Percentiles rank a stretch among this genome's conserved stretches.
These are phyloP conservation scores for Penicillium sp. DNA, from an alignment of 2,329 filamentous ascomycete genomes.

Conservation along the genomic window DNA sequence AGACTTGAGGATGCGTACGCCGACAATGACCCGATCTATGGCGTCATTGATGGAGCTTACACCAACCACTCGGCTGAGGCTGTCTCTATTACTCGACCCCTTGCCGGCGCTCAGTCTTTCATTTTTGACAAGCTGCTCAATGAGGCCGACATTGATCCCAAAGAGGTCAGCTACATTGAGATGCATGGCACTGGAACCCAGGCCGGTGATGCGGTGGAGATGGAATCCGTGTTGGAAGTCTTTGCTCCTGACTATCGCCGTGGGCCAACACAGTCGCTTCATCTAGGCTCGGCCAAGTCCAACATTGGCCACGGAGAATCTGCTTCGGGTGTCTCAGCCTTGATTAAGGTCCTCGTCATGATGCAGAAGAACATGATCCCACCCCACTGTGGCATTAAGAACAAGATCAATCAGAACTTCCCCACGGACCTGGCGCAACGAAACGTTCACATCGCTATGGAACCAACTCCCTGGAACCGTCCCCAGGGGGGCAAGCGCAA, in stretches of 20 bases:
- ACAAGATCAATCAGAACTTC: constrained; percentile 47
- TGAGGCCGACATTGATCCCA: constrained; percentile 70
- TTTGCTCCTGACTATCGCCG: constrained; percentile 56
- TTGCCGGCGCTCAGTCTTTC: constrained; percentile 70
- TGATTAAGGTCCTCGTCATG: constrained; percentile 42
- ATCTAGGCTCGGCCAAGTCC: constrained; percentile 63
- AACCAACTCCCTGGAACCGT: constrained; percentile 42
- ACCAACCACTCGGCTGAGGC: constrained; percentile 82
- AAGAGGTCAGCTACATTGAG: constrained; percentile 78
- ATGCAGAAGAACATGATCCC: constrained; percentile 35
- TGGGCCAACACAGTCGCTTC: constrained; percentile 52
- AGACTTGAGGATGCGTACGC: constrained; percentile 73
- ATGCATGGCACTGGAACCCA: constrained; percentile 90
- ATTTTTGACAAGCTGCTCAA: constrained; percentile 70
- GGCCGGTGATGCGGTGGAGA: constrained; percentile 78
- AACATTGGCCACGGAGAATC: constrained; percentile 65
- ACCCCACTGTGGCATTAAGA: constrained; percentile 39
- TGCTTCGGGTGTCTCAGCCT: constrained; percentile 52
- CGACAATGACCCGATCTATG: constrained; percentile 69
- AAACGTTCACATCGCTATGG: constrained; percentile 47
- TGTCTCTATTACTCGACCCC: constrained; percentile 79
- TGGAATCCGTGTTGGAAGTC: constrained; percentile 68
- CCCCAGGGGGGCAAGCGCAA: constrained; percentile 35
- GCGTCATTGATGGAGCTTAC: constrained; percentile 68
- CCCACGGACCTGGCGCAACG: constrained; percentile 44